Percentiles rank a stretch among this genome's conserved stretches.
These are phyloP conservation scores for Penicillium robsamsonii DNA, from an alignment of 495 filamentous ascomycete species.

Conservation along the genomic window DNA sequence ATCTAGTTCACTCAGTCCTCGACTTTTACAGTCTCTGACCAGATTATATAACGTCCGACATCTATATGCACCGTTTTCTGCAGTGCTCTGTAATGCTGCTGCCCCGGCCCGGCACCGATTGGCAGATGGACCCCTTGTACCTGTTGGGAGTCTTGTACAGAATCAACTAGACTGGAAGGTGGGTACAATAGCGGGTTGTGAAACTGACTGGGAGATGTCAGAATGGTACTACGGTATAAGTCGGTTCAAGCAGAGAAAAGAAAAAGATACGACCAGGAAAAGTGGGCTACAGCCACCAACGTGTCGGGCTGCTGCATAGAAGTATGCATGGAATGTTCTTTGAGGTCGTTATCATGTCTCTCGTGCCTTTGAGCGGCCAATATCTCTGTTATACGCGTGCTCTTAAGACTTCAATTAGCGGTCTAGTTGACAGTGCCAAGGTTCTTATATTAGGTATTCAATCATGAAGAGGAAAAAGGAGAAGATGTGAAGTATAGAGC, in stretches of 20 bases:
- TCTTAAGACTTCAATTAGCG: constrained; percentile 14
- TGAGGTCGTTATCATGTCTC: constrained; percentile 11
- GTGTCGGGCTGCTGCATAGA: constrained; percentile 36
- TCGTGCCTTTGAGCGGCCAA: not conserved
- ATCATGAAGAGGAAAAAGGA: not conserved
- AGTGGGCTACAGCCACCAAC: constrained; percentile 23
- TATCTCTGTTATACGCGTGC: constrained; percentile 7
- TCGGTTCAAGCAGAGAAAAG: constrained; percentile 4
- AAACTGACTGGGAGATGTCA: constrained; percentile 18
- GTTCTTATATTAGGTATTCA: not conserved
- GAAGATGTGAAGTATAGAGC: no score
- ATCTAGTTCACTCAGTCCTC: constrained; percentile 6
- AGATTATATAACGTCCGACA: constrained; percentile 7
- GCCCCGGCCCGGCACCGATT: constrained; percentile 2
- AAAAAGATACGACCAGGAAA: constrained; percentile 6
- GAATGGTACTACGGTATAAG: constrained; percentile 15
- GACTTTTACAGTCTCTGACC: not conserved
- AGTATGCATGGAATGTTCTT: constrained; percentile 43
- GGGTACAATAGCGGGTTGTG: constrained; percentile 20
- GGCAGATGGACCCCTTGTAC: constrained; percentile 7
- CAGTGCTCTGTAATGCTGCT: constrained; percentile 9
- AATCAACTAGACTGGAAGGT: constrained; percentile 11
- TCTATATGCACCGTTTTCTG: constrained; percentile 17
- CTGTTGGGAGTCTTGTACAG: constrained; percentile 9
- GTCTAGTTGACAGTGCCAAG: constrained; percentile 3